phyloP scores from a whole-genome alignment of 1,284 basidiomycete species.

The Cerioporus squamosus region DNA sequence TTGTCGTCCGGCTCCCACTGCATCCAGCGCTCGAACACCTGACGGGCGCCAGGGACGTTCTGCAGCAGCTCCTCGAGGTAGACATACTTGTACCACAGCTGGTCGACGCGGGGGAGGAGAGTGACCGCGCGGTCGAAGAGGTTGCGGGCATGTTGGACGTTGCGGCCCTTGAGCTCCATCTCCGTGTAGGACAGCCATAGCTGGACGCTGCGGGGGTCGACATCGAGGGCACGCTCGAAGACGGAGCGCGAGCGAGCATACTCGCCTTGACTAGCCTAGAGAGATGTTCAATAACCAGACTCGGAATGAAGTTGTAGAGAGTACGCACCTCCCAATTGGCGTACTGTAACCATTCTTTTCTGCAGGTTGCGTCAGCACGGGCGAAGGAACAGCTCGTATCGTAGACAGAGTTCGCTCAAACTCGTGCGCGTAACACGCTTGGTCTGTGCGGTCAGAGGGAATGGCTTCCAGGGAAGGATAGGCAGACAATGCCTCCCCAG shows the following conservation, averaged over 20 bases:
- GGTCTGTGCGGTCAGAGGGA: no score
- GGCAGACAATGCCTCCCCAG: no score
- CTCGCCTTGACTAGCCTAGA: constrained; percentile 93
- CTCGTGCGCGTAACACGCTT: no score
- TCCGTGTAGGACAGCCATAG: constrained; percentile 98
- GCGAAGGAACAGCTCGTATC: no score
- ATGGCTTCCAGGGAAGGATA: no score
- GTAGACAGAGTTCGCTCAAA: no score
- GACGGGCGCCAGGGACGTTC: constrained; percentile 93
- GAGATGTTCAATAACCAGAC: constrained; percentile 11
- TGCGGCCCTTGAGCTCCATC: constrained; percentile 96
- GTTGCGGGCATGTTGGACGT: constrained; percentile 96
- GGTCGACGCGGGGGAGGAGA: constrained; percentile 92
- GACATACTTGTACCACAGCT: constrained; percentile 99
- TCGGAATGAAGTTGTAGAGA: background rate
- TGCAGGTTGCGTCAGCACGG: constrained; percentile 28
- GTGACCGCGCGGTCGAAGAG: constrained; percentile 97
- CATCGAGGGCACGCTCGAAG: constrained; percentile 96
- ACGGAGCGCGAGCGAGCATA: constrained; percentile 92
- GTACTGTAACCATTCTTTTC: constrained; percentile 83
- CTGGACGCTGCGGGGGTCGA: constrained; percentile 87
- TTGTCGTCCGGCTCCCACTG: constrained; percentile 99
- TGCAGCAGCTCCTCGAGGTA: constrained; percentile 97
- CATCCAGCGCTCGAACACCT: constrained; percentile 99
- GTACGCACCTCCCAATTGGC: constrained; percentile 78